phyloP scores from a whole-genome alignment of 306 rosid genomes.

The Quercus engelmannii region DNA sequence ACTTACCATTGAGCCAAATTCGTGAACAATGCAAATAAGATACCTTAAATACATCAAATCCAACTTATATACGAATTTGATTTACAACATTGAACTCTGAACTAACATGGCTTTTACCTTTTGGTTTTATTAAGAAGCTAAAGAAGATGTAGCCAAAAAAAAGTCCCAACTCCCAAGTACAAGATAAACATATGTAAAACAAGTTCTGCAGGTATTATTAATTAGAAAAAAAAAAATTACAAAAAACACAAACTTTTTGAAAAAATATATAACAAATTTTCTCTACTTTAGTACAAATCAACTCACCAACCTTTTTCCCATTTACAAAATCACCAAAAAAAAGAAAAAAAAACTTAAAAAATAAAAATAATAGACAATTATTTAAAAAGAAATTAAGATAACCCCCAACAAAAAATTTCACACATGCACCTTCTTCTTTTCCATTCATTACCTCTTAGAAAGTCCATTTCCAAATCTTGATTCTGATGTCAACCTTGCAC shows the following conservation, averaged over 20 bases:
- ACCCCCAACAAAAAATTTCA: constrained; percentile 17
- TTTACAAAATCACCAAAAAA: background rate
- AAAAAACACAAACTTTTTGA: background rate
- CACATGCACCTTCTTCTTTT: background rate
- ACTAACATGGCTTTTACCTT: too few species aligned
- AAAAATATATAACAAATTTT: background rate
- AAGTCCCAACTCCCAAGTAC: background rate
- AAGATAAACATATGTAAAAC: background rate
- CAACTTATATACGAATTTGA: too few species aligned
- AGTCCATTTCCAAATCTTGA: constrained; percentile 99
- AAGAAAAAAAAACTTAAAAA: background rate
- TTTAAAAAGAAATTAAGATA: background rate
- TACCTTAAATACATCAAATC: too few species aligned
- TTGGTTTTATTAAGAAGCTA: background rate
- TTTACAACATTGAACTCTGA: too few species aligned
- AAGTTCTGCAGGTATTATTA: background rate
- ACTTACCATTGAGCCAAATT: too few species aligned
- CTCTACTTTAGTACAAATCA: background rate
- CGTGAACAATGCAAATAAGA: too few species aligned
- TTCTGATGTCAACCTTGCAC: constrained; percentile 61
- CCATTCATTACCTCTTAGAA: constrained; percentile 24
- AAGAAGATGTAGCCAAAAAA: background rate
- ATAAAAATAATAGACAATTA: background rate
- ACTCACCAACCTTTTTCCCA: background rate
- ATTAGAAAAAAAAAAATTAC: background rate